Conservation (phyloP, 2,329 filamentous ascomycete species). For the Trichoderma lentiforme region DNA sequence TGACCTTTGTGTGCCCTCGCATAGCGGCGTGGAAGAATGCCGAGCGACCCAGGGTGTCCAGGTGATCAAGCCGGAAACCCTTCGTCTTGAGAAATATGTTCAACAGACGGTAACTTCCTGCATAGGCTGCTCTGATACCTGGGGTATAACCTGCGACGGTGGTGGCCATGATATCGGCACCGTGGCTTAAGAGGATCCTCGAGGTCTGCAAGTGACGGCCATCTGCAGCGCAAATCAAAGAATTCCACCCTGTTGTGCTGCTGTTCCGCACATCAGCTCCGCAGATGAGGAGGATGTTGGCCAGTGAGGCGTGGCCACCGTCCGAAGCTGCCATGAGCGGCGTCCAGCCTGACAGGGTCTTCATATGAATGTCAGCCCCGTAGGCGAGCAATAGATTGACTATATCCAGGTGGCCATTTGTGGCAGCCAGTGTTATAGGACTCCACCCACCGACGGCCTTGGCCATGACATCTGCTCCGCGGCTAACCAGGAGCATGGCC, state of each 20-base stretch:
- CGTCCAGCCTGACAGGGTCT: conserved; percentile 8
- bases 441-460: neutral
- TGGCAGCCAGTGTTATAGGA: conserved; percentile 6
- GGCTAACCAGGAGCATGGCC: neutral
- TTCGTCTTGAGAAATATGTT: neutral
- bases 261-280: conserved; percentile 5
- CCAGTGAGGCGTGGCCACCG: neutral
- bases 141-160: neutral
- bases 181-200: conserved; percentile 13
- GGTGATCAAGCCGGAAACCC: neutral
- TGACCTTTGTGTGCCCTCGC: conserved; percentile 8
- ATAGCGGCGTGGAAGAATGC: conserved; percentile 18
- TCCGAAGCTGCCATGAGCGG: conserved; percentile 13
- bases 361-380: conserved; percentile 12
- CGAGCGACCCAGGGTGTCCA: conserved; percentile 13
- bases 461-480: conserved; percentile 1
- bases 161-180: conserved; percentile 1
- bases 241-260: conserved; percentile 9
- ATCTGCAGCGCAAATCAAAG: conserved; percentile 13
- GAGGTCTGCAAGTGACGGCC: neutral
- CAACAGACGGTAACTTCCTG: neutral
- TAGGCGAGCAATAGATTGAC: neutral
- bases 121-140: conserved; percentile 13
- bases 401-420: neutral
- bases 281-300: conserved; percentile 8